Base-by-base conservation (phyloP, 257 asterid species). In the Salvia miltiorrhiza region DNA sequence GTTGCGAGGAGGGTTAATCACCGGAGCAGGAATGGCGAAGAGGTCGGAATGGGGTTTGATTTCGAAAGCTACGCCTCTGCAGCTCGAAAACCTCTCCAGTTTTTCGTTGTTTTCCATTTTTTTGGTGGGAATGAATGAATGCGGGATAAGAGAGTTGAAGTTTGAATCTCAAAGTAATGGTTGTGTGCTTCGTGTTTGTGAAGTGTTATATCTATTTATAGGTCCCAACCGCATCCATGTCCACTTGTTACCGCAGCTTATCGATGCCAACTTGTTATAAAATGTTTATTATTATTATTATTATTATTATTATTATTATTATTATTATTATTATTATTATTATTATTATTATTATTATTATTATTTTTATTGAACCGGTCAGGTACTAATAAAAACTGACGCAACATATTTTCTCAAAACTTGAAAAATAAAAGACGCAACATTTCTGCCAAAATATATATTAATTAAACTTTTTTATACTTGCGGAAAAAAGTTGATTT, bases 51-150 rank as follows among this genome's bases (percentile, higher is more conserved):
- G 96, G 71, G 94, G 86, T 49, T 87, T 83, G 57, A 89, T 87
- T 69, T 89, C 96, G 7, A 87, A 89, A 33, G 96, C 82, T 53
- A 89, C 96, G 0, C 96, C 94, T 73, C 96, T 67, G 70, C 96
- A 87, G 72, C 96, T 89, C 4, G 86, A 73, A 65, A 85, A 89
- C 71, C 90, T 80, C 61, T 39, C 81, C 0, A 81, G 0, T 7
- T 64, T 78, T 9, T 77, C 79, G 11, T 6, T 41, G 5, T 32
- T 82, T 49, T 58, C 81, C 90, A 85, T 89, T 30, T 44, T 33
- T 14, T 53, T 30, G 3, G 24, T 12, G 4, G 17, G 40, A 5
- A 9, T 8, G 37, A 49, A 5, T 23, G 49, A 21, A 48, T 26
- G 21, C 23, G 4, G 33, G 24, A 20, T 40, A 47, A 14, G 43